Percentiles rank a stretch among this genome's conserved stretches.
These are phyloP conservation scores for Phylloporus sp. DNA, from an alignment of 1,284 basidiomycete species.

Conservation along the genomic window DNA sequence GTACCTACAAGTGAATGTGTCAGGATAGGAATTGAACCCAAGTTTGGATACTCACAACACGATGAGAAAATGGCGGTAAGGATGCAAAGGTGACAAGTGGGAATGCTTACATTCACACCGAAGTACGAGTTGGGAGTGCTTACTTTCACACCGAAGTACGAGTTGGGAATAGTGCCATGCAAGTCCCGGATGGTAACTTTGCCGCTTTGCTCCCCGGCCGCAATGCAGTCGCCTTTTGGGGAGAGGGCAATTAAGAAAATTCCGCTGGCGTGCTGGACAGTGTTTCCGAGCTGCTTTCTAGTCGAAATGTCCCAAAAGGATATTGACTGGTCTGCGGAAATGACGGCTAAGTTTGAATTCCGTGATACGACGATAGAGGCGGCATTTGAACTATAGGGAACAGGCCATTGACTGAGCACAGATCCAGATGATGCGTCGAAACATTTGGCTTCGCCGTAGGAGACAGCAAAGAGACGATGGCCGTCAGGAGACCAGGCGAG, in stretches of 20 bases:
- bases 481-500: not conserved
- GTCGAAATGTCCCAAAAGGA: slow-evolving; percentile 2
- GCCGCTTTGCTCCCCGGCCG: not conserved
- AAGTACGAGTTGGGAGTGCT: slow-evolving; percentile 8
- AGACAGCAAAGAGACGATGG: not conserved
- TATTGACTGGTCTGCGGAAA: not conserved
- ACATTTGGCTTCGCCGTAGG: not conserved
- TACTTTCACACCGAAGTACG: no score
- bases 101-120: not conserved
- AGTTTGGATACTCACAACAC: not conserved
- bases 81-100: no score
- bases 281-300: not conserved
- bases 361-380: not conserved
- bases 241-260: not conserved
- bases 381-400: not conserved
- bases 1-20: not conserved
- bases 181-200: not conserved
- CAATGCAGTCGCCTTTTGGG: slow-evolving; percentile 4
- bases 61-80: not conserved
- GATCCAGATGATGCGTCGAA: not conserved
- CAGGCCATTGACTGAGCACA: not conserved
- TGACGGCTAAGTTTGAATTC: not conserved
- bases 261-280: not conserved
- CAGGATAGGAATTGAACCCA: not conserved
- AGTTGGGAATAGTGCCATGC: not conserved